These are phyloP conservation scores for Furcasterigmium sp. DNA, from an alignment of 2,329 filamentous ascomycete species.

Conservation along the genomic window DNA sequence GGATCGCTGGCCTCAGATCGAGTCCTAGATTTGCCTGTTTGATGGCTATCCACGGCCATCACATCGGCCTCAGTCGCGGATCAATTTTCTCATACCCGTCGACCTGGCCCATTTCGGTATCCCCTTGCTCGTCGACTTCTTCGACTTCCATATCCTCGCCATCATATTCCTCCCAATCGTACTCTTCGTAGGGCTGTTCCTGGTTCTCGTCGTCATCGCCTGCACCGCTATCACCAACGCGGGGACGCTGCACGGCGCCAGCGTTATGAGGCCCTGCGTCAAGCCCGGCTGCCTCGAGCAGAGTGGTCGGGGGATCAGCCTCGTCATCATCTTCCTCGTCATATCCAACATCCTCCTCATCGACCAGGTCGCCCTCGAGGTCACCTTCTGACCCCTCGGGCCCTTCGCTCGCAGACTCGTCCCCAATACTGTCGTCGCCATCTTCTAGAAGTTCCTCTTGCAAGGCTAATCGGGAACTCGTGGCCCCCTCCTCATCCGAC, in stretches of 20 bases:
- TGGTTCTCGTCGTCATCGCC: constrained; percentile 12
- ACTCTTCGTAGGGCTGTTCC: no score
- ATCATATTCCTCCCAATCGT: constrained; percentile 1
- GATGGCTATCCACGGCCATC: no score
- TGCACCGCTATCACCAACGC: not conserved
- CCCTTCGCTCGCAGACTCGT: constrained; percentile 18
- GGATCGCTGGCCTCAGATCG: no score
- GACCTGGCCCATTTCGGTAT: no score
- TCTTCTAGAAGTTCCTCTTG: constrained; percentile 16
- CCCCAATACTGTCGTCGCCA: constrained; percentile 19
- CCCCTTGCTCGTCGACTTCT: not conserved
- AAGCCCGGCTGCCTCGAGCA: not conserved
- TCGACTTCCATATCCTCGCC: not conserved
- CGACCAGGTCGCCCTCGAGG: constrained; percentile 8
- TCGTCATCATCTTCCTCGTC: constrained; percentile 2
- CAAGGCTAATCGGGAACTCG: constrained; percentile 1
- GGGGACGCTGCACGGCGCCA: not conserved
- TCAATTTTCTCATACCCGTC: no score
- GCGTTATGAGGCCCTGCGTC: not conserved
- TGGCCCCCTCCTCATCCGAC: not conserved
- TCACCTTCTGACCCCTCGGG: constrained; percentile 8
- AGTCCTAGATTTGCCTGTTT: no score
- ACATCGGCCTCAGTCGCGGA: no score
- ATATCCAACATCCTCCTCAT: constrained; percentile 13
- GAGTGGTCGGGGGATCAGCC: not conserved